phyloP scores from a whole-genome alignment of 495 filamentous ascomycete species.

The Recurvomyces mirabilis region DNA sequence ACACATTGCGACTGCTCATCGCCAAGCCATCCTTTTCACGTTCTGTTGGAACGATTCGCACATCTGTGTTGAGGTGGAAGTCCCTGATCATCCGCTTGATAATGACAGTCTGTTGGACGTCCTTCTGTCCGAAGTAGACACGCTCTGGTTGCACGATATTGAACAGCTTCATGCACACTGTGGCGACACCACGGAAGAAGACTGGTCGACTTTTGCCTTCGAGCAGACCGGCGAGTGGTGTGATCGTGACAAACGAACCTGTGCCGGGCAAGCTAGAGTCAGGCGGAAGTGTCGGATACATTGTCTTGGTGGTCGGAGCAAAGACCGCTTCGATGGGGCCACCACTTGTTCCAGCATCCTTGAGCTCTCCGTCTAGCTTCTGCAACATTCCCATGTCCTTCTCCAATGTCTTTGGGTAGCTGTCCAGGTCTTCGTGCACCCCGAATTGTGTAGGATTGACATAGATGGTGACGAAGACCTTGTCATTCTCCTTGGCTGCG shows the following conservation, averaged over 20 bases:
- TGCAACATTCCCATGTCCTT: conserved; percentile 56
- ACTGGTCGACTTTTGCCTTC: conserved; percentile 83
- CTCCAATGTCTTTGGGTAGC: conserved; percentile 86
- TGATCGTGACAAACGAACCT: conserved; percentile 90
- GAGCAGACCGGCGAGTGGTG: conserved; percentile 64
- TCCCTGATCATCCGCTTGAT: conserved; percentile 79
- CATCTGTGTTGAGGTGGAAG: conserved; percentile 68
- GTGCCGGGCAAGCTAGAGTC: conserved; percentile 51
- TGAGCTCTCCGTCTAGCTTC: conserved; percentile 55
- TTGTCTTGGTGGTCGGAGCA: conserved; percentile 64
- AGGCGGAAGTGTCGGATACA: conserved; percentile 80
- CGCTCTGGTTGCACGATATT: conserved; percentile 78
- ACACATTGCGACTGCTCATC: conserved; percentile 90
- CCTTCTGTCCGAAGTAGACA: conserved; percentile 97
- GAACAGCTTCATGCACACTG: conserved; percentile 94
- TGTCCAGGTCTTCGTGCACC: conserved; percentile 71
- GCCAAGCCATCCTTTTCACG: conserved; percentile 80
- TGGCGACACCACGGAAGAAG: conserved; percentile 93
- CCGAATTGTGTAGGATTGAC: conserved; percentile 98
- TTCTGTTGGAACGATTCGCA: conserved; percentile 60
- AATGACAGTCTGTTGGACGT: conserved; percentile 89
- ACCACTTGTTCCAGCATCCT: conserved; percentile 26
- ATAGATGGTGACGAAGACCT: conserved; percentile 80
- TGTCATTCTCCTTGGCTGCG: conserved; percentile 71
- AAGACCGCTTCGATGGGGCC: conserved; percentile 77